Evolutionary conservation across 306 rosid genomes (phyloP).

Genomic region (Cicer pinnatifidum): DNA sequence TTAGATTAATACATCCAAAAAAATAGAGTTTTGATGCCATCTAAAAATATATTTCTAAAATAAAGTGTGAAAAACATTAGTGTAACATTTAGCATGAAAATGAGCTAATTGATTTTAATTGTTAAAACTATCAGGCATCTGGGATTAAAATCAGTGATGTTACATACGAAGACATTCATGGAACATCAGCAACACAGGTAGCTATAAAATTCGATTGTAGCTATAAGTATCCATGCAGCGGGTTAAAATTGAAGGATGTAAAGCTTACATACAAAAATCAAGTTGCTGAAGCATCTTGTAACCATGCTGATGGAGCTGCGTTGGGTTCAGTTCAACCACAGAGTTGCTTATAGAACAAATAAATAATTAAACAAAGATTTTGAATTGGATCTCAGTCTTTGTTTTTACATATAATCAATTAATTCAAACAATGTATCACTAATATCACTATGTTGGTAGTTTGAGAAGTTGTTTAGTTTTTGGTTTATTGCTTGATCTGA

Average conservation of each 20-base stretch:
- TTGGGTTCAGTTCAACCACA: slow-evolving; percentile 56
- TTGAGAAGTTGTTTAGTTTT: background rate
- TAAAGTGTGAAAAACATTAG: too few species aligned
- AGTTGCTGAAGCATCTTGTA: slow-evolving; percentile 52
- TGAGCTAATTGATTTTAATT: background rate
- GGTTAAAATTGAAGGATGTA: slow-evolving; percentile 53
- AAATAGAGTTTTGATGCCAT: too few species aligned
- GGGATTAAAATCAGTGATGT: slow-evolving; percentile 65
- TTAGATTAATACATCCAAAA: too few species aligned
- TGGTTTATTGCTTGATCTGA: slow-evolving; percentile 34
- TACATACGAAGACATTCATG: slow-evolving; percentile 38
- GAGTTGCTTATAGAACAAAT: slow-evolving; percentile 50
- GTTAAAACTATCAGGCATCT: slow-evolving; percentile 53
- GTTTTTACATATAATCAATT: background rate
- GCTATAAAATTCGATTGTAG: slow-evolving; percentile 70
- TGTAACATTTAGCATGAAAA: background rate
- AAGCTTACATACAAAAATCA: slow-evolving; percentile 54
- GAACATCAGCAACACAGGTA: slow-evolving; percentile 59
- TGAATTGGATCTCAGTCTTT: background rate
- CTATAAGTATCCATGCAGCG: slow-evolving; percentile 54
- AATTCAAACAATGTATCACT: slow-evolving; percentile 4
- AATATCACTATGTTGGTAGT: background rate
- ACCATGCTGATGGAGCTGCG: slow-evolving; percentile 25
- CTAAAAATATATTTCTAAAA: too few species aligned
- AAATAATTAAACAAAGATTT: background rate